Evolutionary conservation across 768 basidiomycete species (phyloP).

Genomic region (Amanita exitialis): DNA sequence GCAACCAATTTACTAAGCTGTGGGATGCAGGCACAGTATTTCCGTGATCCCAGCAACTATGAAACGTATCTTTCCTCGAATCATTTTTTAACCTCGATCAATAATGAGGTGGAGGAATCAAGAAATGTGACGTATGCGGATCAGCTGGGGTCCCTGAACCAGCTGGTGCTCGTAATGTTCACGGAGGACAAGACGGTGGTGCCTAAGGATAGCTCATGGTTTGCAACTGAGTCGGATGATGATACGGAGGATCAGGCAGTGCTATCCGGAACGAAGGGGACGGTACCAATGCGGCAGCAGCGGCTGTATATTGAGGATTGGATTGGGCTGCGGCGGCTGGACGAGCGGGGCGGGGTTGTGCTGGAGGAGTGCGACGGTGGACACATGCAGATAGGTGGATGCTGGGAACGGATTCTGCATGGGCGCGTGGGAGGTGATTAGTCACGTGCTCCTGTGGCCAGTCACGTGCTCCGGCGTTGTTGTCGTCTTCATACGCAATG

Average conservation of each 20-base stretch:
- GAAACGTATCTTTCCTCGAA: conserved; percentile 48
- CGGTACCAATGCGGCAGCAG: conserved; percentile 66
- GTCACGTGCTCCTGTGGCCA: conserved; percentile 1
- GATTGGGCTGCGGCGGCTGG: conserved; percentile 68
- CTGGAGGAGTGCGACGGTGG: conserved; percentile 57
- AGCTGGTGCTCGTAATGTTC: conserved; percentile 69
- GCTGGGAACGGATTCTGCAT: conserved; percentile 47
- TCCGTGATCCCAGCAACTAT: conserved; percentile 59
- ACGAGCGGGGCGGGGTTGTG: conserved; percentile 51
- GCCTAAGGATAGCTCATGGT: conserved; percentile 83
- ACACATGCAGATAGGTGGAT: conserved; percentile 65
- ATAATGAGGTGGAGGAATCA: conserved; percentile 55
- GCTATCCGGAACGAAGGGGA: conserved; percentile 9
- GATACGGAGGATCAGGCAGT: conserved; percentile 9
- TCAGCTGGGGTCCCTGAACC: conserved; percentile 51
- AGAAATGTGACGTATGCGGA: conserved; percentile 51
- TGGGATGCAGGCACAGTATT: conserved; percentile 68
- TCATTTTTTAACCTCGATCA: conserved; percentile 64
- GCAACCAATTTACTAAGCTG: background rate
- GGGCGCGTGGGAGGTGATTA: conserved; percentile 22
- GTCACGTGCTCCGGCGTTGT: background rate
- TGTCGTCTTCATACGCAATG: conserved; percentile 1
- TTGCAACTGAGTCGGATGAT: conserved; percentile 57
- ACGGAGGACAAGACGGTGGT: conserved; percentile 65
- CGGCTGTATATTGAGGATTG: conserved; percentile 70